Conservation (phyloP, 1,284 basidiomycete genomes). For the Apiotrichum veenhuisii region DNA sequence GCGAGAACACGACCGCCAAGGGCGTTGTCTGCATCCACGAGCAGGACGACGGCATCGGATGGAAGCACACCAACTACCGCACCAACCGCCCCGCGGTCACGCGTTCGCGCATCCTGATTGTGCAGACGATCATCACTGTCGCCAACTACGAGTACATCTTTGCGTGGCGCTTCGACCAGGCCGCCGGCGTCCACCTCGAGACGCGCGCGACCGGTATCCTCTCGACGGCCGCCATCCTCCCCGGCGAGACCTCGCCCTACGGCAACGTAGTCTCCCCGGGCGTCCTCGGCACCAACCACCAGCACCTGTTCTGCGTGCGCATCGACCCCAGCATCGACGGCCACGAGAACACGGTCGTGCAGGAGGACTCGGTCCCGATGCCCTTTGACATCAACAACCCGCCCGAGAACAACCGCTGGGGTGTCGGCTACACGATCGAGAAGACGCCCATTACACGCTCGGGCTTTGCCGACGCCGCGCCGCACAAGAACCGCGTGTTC, state of each 20-base stretch:
- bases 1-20: conserved; percentile 22
- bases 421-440: conserved; percentile 43
- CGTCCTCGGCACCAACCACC: conserved; percentile 49
- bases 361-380: conserved; percentile 47
- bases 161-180: conserved; percentile 49
- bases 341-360: conserved; percentile 46
- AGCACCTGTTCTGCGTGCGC: conserved; percentile 51
- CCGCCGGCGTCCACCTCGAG: conserved; percentile 51
- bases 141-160: conserved; percentile 47
- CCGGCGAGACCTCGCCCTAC: conserved; percentile 47
- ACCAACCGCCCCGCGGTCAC: conserved; percentile 40
- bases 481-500: conserved; percentile 42
- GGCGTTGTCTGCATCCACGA: conserved; percentile 51
- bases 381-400: conserved; percentile 34
- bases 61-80: conserved; percentile 53
- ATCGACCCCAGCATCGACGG: conserved; percentile 45
- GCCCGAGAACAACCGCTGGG: conserved; percentile 38
- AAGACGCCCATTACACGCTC: conserved; percentile 39
- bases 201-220: conserved; percentile 52
- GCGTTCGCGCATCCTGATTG: conserved; percentile 46
- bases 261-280: conserved; percentile 50
- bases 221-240: conserved; percentile 45
- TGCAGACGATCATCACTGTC: conserved; percentile 50
- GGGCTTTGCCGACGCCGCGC: conserved; percentile 42
- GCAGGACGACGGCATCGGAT: conserved; percentile 49